Conservation (phyloP, 768 basidiomycete species). For the Tulasnella sp. region DNA sequence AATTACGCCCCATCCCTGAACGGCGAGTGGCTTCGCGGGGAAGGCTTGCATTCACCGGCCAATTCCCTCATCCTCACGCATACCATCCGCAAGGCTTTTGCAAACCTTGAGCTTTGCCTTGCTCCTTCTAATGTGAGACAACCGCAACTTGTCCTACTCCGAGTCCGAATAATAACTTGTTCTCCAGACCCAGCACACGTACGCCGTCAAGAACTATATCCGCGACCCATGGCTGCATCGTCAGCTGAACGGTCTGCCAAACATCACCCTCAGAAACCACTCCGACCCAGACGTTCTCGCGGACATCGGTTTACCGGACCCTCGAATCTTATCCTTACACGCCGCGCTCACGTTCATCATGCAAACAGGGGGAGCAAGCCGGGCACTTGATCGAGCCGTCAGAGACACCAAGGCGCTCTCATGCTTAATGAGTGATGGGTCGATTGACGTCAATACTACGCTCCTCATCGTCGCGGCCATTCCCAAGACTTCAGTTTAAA, state of each 20-base stretch:
- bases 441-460: background rate
- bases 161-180: background rate
- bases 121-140: background rate
- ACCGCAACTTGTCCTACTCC: background rate
- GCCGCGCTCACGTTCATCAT: background rate
- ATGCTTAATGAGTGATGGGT: background rate
- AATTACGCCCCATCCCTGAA: conserved; percentile 3
- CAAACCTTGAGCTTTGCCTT: background rate
- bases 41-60: background rate
- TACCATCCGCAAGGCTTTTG: background rate
- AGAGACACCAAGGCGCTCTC: background rate
- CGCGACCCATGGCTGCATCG: background rate
- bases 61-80: conserved; percentile 3
- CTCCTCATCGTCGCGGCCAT: background rate
- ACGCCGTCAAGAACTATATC: background rate
- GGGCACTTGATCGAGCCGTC: background rate
- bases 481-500: background rate
- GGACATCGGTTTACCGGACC: background rate
- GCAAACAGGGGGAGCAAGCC: background rate
- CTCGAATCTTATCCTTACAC: background rate
- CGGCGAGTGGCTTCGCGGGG: conserved; percentile 1
- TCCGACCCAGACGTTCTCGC: background rate
- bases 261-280: background rate
- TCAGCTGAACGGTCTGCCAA: background rate
- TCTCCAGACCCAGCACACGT: background rate